Percentiles rank a stretch among this genome's conserved stretches.
Conservation (phyloP, 2,329 filamentous ascomycete species). For the Exserohilum rostratum region DNA sequence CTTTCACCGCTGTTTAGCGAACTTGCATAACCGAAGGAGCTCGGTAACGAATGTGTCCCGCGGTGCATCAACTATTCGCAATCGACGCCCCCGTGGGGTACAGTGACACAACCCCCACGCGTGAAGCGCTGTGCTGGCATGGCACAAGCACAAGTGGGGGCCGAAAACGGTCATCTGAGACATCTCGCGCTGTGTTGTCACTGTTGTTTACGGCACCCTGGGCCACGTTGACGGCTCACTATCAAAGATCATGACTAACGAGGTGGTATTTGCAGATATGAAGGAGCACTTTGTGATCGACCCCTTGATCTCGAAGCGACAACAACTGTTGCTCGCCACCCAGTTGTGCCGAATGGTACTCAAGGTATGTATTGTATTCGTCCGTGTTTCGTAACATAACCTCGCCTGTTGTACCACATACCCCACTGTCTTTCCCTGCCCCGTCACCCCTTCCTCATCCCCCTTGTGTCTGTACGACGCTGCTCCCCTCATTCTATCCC, state of each 20-base stretch:
- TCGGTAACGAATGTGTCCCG: slow-evolving; percentile 23
- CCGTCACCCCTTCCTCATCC: slow-evolving; percentile 15
- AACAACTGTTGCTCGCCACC: slow-evolving; percentile 94
- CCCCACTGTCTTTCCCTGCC: slow-evolving; percentile 12
- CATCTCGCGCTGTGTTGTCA: slow-evolving; percentile 14
- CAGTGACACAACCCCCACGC: slow-evolving; percentile 25
- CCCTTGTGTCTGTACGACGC: slow-evolving; percentile 12
- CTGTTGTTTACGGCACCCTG: slow-evolving; percentile 7
- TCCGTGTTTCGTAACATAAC: slow-evolving; percentile 19
- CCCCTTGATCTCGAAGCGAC: slow-evolving; percentile 95
- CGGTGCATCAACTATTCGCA: slow-evolving; percentile 22
- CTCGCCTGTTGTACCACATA: slow-evolving; percentile 12
- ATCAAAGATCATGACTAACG: slow-evolving; percentile 32
- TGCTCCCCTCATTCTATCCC: slow-evolving; percentile 15
- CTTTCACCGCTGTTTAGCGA: slow-evolving; percentile 22
- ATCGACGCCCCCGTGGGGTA: slow-evolving; percentile 29
- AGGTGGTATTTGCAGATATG: slow-evolving; percentile 69
- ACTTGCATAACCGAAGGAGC: slow-evolving; percentile 12
- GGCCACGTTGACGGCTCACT: slow-evolving; percentile 13
- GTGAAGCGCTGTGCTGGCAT: slow-evolving; percentile 20
- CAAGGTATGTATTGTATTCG: slow-evolving; percentile 58
- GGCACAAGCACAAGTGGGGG: slow-evolving; percentile 17
- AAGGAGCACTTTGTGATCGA: slow-evolving; percentile 98
- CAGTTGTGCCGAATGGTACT: slow-evolving; percentile 89
- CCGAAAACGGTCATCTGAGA: slow-evolving; percentile 14